Evolutionary conservation across 371 early-diverging fungal species (phyloP).

Genomic region (Apophysomyces elegans): DNA sequence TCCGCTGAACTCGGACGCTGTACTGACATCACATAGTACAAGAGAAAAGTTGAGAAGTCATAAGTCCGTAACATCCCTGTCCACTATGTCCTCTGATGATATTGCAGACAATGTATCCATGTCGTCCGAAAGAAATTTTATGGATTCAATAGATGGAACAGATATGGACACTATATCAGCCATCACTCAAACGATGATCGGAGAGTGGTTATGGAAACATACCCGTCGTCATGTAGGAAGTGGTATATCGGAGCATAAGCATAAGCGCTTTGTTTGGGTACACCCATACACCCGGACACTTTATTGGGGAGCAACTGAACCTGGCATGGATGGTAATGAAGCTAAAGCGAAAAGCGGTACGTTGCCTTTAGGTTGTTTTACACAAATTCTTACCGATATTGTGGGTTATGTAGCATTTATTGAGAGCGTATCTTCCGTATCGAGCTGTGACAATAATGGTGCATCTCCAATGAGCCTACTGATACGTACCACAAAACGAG

Average conservation of each 20-base stretch:
- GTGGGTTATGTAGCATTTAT: slow-evolving; percentile 52
- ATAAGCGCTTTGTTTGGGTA: slow-evolving; percentile 82
- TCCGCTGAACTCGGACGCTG: slow-evolving; percentile 12
- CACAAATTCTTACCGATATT: background rate
- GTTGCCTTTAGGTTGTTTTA: background rate
- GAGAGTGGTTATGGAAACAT: slow-evolving; percentile 78
- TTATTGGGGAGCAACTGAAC: slow-evolving; percentile 78
- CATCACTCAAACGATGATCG: slow-evolving; percentile 84
- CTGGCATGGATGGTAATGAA: slow-evolving; percentile 61
- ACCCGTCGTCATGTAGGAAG: slow-evolving; percentile 64
- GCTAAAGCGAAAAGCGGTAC: slow-evolving; percentile 61
- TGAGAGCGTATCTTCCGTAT: slow-evolving; percentile 58
- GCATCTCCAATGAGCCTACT: slow-evolving; percentile 61
- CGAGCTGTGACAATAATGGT: slow-evolving; percentile 41
- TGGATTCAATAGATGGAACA: slow-evolving; percentile 12
- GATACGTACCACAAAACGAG: slow-evolving; percentile 67
- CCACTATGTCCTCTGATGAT: slow-evolving; percentile 27
- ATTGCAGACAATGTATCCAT: too few species aligned
- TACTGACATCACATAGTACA: slow-evolving; percentile 13
- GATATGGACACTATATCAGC: slow-evolving; percentile 68
- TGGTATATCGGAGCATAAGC: slow-evolving; percentile 69
- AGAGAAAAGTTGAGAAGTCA: slow-evolving; percentile 12
- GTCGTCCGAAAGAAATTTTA: too few species aligned
- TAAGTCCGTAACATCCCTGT: slow-evolving; percentile 24
- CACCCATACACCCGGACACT: slow-evolving; percentile 84